Percentiles rank a stretch among this genome's conserved stretches.
Evolutionary conservation across 805 yeast genomes (phyloP).

Genomic region (Pichia cabralensis): DNA sequence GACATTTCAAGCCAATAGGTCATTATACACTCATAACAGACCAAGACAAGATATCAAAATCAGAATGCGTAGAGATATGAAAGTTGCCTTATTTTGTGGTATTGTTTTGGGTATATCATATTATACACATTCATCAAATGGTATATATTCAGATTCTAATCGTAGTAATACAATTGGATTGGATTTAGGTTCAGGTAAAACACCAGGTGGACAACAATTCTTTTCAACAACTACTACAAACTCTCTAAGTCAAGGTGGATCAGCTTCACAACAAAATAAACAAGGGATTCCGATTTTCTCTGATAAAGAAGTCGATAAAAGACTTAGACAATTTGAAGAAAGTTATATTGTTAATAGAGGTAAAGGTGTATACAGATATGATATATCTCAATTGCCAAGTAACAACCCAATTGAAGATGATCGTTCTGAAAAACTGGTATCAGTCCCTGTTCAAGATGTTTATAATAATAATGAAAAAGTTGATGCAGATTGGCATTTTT

Average conservation of each 20-base stretch:
- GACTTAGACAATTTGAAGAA: conserved; percentile 67
- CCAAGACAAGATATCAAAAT: conserved; percentile 6
- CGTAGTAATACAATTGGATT: neutral
- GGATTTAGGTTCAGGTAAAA: too few relatives aligned
- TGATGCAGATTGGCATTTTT: conserved; percentile 78
- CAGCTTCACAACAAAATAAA: conserved; percentile 31
- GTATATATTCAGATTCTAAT: conserved; percentile 22
- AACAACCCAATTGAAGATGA: conserved; percentile 95
- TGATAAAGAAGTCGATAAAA: conserved; percentile 62
- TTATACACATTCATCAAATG: conserved; percentile 21
- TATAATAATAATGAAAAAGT: conserved; percentile 37
- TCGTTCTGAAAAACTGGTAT: conserved; percentile 71
- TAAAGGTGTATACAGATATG: conserved; percentile 82
- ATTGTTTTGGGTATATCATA: conserved; percentile 26
- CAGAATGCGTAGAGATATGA: conserved; percentile 23
- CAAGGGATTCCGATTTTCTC: conserved; percentile 47
- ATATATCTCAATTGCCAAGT: conserved; percentile 79
- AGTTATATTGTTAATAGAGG: conserved; percentile 73
- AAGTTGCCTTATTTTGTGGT: conserved; percentile 25
- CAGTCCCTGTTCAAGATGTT: conserved; percentile 57
- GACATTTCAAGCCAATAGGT: too few relatives aligned
- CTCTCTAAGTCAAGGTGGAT: conserved; percentile 34
- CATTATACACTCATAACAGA: conserved; percentile 3
- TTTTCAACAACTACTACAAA: conserved; percentile 26
- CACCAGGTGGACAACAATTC: conserved; percentile 15